Conservation (phyloP, 1,284 basidiomycete genomes). For the Tilletia caries region DNA sequence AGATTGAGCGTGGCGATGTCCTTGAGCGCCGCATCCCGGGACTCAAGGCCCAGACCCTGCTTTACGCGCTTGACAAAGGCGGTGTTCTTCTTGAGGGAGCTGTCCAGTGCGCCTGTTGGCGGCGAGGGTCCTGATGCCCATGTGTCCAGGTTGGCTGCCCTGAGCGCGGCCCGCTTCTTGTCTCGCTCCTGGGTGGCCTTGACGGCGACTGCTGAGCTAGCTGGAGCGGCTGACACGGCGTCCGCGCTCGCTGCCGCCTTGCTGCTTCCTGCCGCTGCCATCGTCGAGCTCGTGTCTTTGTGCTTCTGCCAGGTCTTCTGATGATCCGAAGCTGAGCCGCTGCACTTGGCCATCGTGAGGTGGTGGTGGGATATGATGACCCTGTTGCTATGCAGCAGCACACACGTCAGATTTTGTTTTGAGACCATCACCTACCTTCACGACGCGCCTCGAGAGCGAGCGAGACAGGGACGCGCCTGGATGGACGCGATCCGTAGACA, state of each 20-base stretch:
- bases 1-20: conserved; percentile 84
- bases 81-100: conserved; percentile 51
- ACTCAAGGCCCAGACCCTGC: conserved; percentile 39
- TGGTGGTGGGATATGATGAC: too few species aligned
- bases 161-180: conserved; percentile 30
- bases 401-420: too few species aligned
- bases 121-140: conserved; percentile 32
- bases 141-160: conserved; percentile 27
- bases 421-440: too few species aligned
- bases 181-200: conserved; percentile 29
- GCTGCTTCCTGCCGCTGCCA: neutral
- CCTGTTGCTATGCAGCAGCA: too few species aligned
- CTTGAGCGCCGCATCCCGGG: conserved; percentile 58
- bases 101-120: conserved; percentile 32
- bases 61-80: conserved; percentile 47
- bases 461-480: too few species aligned
- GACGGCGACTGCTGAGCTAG: neutral
- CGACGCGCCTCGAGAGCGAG: too few species aligned
- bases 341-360: too few species aligned
- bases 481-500: too few species aligned
- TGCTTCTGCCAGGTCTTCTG: too few species aligned
- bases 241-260: too few species aligned
- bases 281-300: neutral
- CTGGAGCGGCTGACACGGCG: too few species aligned
- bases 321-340: too few species aligned